These are phyloP conservation scores for Ceriops tagal DNA, from an alignment of 345 rosid genomes.

Conservation along the genomic window DNA sequence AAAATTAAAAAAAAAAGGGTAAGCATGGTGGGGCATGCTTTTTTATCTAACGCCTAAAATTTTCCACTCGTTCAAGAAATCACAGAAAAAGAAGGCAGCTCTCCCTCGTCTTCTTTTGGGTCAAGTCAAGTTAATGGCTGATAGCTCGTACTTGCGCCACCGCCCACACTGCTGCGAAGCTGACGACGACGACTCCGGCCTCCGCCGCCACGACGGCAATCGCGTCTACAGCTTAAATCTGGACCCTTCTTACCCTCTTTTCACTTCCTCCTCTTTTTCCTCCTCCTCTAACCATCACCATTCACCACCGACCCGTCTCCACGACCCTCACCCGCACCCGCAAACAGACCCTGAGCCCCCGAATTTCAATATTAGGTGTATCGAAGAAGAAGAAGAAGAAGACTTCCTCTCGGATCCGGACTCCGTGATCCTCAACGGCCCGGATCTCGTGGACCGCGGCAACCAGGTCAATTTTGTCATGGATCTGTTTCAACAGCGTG, in stretches of 20 bases:
- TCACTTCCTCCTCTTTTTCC: constrained; percentile 22
- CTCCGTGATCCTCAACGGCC: constrained; percentile 24
- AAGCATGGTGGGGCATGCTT: too few relatives aligned
- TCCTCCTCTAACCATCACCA: constrained; percentile 7
- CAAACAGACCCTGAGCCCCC: background rate
- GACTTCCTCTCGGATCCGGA: constrained; percentile 35
- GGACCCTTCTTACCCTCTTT: constrained; percentile 32
- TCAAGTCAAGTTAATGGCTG: constrained; percentile 28
- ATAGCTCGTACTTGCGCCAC: constrained; percentile 40
- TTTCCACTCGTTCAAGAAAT: too few relatives aligned
- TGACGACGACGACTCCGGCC: background rate
- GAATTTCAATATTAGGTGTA: background rate
- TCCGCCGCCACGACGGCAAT: background rate
- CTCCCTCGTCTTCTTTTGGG: background rate
- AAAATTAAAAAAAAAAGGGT: too few relatives aligned
- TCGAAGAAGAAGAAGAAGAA: constrained; percentile 6
- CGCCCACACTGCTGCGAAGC: constrained; percentile 3
- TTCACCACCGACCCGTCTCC: constrained; percentile 3
- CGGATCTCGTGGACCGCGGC: constrained; percentile 52
- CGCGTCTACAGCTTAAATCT: constrained; percentile 24
- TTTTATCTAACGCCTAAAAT: too few relatives aligned
- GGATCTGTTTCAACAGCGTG: constrained; percentile 91
- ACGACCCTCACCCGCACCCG: constrained; percentile 6
- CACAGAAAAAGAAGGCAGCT: background rate
- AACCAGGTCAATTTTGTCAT: constrained; percentile 72